Percentiles rank a stretch among this genome's conserved stretches.
phyloP scores from a whole-genome alignment of 495 filamentous ascomycete species.

The Halenospora varia region DNA sequence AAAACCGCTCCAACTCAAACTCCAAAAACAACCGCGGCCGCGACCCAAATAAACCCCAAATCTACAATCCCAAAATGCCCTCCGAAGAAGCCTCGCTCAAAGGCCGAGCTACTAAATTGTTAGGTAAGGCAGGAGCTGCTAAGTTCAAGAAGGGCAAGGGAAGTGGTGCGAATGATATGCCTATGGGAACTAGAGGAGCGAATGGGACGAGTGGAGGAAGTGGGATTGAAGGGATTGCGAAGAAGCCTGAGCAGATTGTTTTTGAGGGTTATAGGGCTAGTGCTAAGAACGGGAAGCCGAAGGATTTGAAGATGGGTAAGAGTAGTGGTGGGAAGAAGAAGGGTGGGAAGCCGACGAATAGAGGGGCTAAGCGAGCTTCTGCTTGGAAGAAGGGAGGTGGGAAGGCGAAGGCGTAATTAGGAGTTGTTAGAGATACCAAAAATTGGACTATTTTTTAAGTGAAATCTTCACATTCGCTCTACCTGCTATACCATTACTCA shows the following conservation, averaged over 20 bases:
- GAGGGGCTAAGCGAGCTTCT: constrained; percentile 53
- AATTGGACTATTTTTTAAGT: no score
- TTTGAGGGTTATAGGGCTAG: constrained; percentile 90
- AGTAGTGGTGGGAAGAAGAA: constrained; percentile 31
- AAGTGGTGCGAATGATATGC: constrained; percentile 18
- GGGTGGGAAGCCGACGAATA: constrained; percentile 44
- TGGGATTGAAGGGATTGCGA: constrained; percentile 33
- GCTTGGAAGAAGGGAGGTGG: constrained; percentile 62
- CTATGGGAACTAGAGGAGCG: constrained; percentile 17
- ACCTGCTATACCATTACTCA: no score
- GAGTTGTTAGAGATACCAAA: no score
- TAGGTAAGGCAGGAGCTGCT: constrained; percentile 73
- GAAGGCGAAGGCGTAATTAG: constrained; percentile 32
- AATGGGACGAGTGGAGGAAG: constrained; percentile 8
- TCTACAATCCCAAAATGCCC: constrained; percentile 60
- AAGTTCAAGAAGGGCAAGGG: constrained; percentile 40
- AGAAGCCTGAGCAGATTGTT: constrained; percentile 63
- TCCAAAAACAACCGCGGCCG: constrained; percentile 9
- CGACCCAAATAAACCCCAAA: constrained; percentile 31
- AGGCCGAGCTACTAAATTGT: constrained; percentile 76
- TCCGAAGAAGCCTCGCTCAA: constrained; percentile 66
- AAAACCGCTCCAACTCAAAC: constrained; percentile 9
- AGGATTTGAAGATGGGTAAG: constrained; percentile 58
- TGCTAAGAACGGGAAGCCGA: constrained; percentile 54
- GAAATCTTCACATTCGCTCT: no score